Evolutionary conservation across 2,329 filamentous ascomycete species (phyloP).

Genomic region (Phoma herbarum): DNA sequence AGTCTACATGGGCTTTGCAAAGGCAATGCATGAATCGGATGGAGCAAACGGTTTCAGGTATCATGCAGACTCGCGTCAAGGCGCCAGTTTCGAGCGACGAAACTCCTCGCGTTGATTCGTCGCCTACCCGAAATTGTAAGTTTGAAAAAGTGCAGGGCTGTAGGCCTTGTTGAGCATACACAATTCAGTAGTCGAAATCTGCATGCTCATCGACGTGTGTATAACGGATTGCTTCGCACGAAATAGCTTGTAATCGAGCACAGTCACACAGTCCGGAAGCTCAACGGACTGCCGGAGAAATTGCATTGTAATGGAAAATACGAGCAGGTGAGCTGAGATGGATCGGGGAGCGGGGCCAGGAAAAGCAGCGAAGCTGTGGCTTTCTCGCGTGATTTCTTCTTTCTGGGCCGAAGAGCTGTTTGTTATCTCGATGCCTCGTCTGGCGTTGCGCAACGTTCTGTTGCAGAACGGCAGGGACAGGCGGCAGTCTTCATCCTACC

Average conservation of each 20-base stretch:
- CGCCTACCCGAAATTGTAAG: neutral
- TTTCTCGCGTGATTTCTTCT: neutral
- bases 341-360: slow-evolving; percentile 1
- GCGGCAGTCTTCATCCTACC: neutral
- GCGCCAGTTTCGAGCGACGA: slow-evolving; percentile 3
- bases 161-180: neutral
- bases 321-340: slow-evolving; percentile 14
- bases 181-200: neutral
- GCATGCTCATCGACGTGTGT: neutral
- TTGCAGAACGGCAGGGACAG: neutral
- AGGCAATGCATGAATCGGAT: slow-evolving; percentile 8
- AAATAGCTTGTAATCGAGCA: neutral
- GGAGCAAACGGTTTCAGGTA: slow-evolving; percentile 14
- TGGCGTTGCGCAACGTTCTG: slow-evolving; percentile 1
- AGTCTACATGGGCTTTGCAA: slow-evolving; percentile 7
- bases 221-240: neutral
- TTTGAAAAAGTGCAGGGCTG: neutral
- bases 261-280: slow-evolving; percentile 5
- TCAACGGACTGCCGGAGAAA: neutral
- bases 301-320: slow-evolving; percentile 13
- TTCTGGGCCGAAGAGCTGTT: neutral
- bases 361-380: slow-evolving; percentile 6
- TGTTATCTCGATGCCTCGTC: neutral
- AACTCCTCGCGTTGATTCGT: slow-evolving; percentile 3
- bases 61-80: neutral